phyloP scores from a whole-genome alignment of 23 red algal species.

The Rhodosorus marinus region DNA sequence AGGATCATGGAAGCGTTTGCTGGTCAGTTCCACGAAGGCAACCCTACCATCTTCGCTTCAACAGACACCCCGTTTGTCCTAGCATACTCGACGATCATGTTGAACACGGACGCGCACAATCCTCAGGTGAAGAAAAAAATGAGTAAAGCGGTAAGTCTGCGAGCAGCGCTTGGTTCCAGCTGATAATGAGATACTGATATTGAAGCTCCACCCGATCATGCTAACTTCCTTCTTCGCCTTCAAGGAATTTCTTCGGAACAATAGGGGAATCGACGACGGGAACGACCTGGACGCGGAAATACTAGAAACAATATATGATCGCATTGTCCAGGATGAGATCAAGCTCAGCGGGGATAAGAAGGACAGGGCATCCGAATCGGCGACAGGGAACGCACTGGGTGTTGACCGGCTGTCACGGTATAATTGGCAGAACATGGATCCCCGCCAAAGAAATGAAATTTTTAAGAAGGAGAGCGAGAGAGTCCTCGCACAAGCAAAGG shows the following conservation, averaged over 20 bases:
- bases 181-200: too few species aligned
- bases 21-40: slow-evolving; percentile 26
- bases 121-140: slow-evolving; percentile 84
- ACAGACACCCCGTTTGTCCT: slow-evolving; percentile 86
- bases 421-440: slow-evolving; percentile 2
- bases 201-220: too few species aligned
- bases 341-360: slow-evolving; percentile 8
- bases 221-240: too few species aligned
- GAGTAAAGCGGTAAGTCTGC: too few species aligned
- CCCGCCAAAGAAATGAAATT: slow-evolving; percentile 15
- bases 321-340: slow-evolving; percentile 75
- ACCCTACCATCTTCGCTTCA: slow-evolving; percentile 57
- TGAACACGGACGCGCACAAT: slow-evolving; percentile 94
- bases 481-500: slow-evolving; percentile 57
- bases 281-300: slow-evolving; percentile 56
- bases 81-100: slow-evolving; percentile 85
- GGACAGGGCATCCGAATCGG: background rate
- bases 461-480: slow-evolving; percentile 68
- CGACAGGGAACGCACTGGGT: background rate
- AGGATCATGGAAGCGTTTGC: slow-evolving; percentile 97
- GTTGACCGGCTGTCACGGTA: background rate
- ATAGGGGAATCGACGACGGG: slow-evolving; percentile 93
- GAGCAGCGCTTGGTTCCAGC: too few species aligned
- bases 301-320: slow-evolving; percentile 49
- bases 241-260: slow-evolving; percentile 94